These are phyloP conservation scores for Backusella australiensis DNA, from an alignment of 192 early-diverging fungal species.

Conservation along the genomic window DNA sequence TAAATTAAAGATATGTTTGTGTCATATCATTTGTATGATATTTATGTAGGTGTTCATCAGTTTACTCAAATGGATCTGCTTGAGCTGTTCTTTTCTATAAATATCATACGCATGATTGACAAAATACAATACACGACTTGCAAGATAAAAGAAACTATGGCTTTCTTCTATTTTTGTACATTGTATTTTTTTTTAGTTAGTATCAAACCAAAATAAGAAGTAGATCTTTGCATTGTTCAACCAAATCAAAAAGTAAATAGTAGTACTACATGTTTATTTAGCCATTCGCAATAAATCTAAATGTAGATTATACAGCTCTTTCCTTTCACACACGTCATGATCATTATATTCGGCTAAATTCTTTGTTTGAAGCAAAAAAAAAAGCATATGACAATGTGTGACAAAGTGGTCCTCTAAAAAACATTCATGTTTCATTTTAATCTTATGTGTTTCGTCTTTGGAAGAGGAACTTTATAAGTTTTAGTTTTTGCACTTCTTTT, in stretches of 20 bases:
- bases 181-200: background rate
- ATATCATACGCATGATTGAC: background rate
- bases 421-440: background rate
- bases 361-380: background rate
- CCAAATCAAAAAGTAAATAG: background rate
- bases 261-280: background rate
- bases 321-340: background rate
- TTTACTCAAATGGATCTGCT: background rate
- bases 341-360: background rate
- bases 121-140: background rate
- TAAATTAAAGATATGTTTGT: background rate
- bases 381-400: slow-evolving; percentile 5
- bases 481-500: background rate
- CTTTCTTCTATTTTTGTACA: background rate
- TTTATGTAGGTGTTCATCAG: background rate
- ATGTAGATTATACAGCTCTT: background rate
- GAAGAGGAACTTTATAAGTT: background rate
- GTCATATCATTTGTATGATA: background rate
- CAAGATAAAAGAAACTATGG: background rate
- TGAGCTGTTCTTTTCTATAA: background rate
- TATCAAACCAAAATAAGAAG: background rate
- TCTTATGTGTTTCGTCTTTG: background rate
- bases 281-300: background rate
- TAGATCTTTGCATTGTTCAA: background rate
- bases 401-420: background rate